Evolutionary conservation across 208 protist genomes (phyloP), one percentile per base, ranked within the genome.

Genomic region (Trypanosoma rangeli): DNA sequence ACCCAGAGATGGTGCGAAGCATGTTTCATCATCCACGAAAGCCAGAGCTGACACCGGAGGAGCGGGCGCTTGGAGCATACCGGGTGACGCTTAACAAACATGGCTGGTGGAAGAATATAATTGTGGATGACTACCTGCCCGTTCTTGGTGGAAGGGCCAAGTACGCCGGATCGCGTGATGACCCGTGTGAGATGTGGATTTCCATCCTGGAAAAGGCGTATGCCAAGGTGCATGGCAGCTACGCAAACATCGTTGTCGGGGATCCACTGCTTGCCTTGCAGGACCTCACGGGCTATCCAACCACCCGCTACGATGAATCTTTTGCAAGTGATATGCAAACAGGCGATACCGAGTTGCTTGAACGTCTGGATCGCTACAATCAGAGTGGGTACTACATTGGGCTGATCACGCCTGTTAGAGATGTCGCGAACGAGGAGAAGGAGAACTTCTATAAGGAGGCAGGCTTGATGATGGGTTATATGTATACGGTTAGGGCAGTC

Each of bases 121-220:
- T 91, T 24, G 73, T 96, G 13, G 91, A 96, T 77, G 73, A 90
- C 79, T 93, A 90, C 64, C 70, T 96, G 29, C 91, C 88, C 7
- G 77, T 80, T 29, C 74, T 79, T 35, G 55, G 63, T 39, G 68
- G 53, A 24, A 75, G 56, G 20, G 80, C 83, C 13, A 74, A 81
- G 52, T 94, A 83, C 63, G 79, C 76, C 13, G 68, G 78, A 49
- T 82, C 78, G 22, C 35, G 64, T 13, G 62, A 75, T 60, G 87
- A 96, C 57, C 80, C 76, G 46, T 74, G 83, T 57, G 82, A 92
- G 67, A 68, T 95, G 76, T 97, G 92, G 90, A 74, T 90, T 33
- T 86, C 80, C 22, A 64, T 97, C 20, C 56, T 95, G 52, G 82
- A 97, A 72, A 97, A 97, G 80, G 92, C 90, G 13, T 95, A 94